Base-by-base conservation (phyloP, 2,329 filamentous ascomycete genomes). In the Sodiomyces alkalinus region DNA sequence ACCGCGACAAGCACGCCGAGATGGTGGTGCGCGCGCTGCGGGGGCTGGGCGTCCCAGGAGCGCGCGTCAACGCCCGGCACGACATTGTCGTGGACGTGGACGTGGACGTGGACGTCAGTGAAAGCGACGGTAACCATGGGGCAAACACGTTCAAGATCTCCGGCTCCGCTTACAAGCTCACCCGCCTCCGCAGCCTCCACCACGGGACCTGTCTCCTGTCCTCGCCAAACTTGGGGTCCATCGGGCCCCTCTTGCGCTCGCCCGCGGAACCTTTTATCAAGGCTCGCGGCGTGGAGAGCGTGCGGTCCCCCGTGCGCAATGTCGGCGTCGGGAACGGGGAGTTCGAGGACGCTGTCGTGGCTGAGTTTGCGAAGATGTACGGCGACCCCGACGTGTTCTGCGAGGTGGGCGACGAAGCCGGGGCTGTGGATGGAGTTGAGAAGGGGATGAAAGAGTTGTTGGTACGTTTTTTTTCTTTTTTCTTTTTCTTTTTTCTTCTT, bases 151-250 rank as follows among this genome's bases (percentile, higher is more conserved):
- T 76, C 46, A 98, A 98, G 51, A 68, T 96, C 8, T 93, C 85
- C 0, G 90, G 90, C 2, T 94, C 85, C 1, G 90, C 90, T 8
- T 98, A 92, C 56, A 96, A 96, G 53, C 62, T 98, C 30, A 94
- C 81, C 0, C 65, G 80, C 15, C 58, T 71, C 27, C 68, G 87
- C 24, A 78, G 85, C 6, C 61, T 98, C 33, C 90, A 98, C 52
- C 90, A 98, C 52, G 90, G 86, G 6, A 98, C 90, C 0, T 90
- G 85, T 43, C 62, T 98, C 23, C 60, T 96, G 3, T 62, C 66
- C 19, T 86, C 81, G 30, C 77, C 78, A 2, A 80, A 92, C 45
- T 58, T 96, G 22, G 49, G 57, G 17, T 54, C 61, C 22, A 79
- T 96, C 17, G 71, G 74, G 2, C 53, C 64, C 3, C 72, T 87